These are phyloP conservation scores for Ettlia oleoabundans DNA, from an alignment of 139 green algal species.

Conservation along the genomic window DNA sequence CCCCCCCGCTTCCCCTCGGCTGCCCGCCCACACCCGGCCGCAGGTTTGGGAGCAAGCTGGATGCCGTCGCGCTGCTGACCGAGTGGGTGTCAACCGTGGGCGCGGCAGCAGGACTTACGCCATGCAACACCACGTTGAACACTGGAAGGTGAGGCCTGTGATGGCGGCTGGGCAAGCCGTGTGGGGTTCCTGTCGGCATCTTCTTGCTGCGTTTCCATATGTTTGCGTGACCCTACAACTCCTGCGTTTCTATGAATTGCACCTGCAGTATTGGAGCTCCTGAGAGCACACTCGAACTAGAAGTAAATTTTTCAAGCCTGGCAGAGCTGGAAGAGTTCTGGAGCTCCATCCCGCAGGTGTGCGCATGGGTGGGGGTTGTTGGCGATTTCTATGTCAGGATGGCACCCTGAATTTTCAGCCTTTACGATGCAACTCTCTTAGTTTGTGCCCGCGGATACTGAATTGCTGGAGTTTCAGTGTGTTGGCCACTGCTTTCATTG, in stretches of 20 bases:
- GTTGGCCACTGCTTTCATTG: no score
- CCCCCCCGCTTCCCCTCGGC: no score
- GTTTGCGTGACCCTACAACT: conserved; percentile 28
- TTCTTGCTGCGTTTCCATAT: background rate
- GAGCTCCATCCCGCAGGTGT: conserved; percentile 52
- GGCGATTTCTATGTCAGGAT: no score
- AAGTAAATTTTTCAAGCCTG: conserved; percentile 65
- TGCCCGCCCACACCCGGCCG: background rate
- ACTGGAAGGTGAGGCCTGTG: conserved; percentile 57
- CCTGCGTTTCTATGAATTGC: no score
- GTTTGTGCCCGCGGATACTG: no score
- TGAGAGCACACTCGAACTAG: conserved; percentile 49
- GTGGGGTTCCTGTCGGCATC: background rate
- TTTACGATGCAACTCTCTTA: no score
- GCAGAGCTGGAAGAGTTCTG: conserved; percentile 78
- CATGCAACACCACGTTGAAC: conserved; percentile 59
- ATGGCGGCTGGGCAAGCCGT: conserved; percentile 46
- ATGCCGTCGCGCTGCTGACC: conserved; percentile 68
- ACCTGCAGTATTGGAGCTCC: conserved; percentile 31
- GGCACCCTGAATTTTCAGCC: no score
- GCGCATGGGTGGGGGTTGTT: no score
- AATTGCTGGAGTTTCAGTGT: no score
- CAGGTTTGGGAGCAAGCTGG: conserved; percentile 77
- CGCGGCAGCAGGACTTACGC: conserved; percentile 59
- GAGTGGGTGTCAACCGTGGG: conserved; percentile 78